Percentiles rank a stretch among this genome's conserved stretches.
These are phyloP conservation scores for Ciborinia camelliae DNA, from an alignment of 2,329 filamentous ascomycete species.

Conservation along the genomic window DNA sequence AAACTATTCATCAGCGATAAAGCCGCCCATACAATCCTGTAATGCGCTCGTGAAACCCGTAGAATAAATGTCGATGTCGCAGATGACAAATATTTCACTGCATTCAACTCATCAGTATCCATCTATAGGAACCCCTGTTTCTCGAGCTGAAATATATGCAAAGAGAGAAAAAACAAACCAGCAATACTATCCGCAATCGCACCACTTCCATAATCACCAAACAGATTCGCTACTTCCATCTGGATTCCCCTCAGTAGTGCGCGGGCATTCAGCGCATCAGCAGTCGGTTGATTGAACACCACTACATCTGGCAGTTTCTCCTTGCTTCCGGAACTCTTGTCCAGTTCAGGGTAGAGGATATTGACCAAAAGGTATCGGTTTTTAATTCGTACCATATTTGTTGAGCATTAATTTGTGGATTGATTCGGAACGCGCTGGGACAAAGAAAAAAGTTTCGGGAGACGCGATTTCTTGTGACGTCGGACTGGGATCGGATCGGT, in stretches of 20 bases:
- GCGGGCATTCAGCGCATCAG: conserved; percentile 64
- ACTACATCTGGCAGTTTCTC: conserved; percentile 56
- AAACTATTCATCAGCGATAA: conserved; percentile 75
- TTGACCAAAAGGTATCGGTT: conserved; percentile 94
- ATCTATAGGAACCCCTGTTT: neutral
- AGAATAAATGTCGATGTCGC: conserved; percentile 96
- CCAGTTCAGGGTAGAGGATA: conserved; percentile 73
- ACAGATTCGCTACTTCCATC: conserved; percentile 66
- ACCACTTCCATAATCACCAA: conserved; percentile 86
- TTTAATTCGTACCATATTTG: conserved; percentile 86
- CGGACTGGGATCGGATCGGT: neutral
- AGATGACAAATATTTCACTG: conserved; percentile 87
- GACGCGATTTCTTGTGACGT: conserved; percentile 20
- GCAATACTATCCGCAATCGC: conserved; percentile 65
- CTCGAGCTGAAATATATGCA: neutral
- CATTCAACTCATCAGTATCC: conserved; percentile 5
- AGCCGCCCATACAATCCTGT: conserved; percentile 85
- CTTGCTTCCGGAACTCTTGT: conserved; percentile 32
- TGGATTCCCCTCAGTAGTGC: conserved; percentile 67
- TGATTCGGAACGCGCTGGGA: conserved; percentile 1
- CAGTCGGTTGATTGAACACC: conserved; percentile 74
- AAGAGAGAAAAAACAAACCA: conserved; percentile 46
- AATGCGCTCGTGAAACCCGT: conserved; percentile 75
- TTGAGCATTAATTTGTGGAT: neutral
- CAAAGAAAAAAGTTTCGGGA: conserved; percentile 16